Evolutionary conservation across 2,329 filamentous ascomycete species (phyloP).

Genomic region (Cadophora sp.): DNA sequence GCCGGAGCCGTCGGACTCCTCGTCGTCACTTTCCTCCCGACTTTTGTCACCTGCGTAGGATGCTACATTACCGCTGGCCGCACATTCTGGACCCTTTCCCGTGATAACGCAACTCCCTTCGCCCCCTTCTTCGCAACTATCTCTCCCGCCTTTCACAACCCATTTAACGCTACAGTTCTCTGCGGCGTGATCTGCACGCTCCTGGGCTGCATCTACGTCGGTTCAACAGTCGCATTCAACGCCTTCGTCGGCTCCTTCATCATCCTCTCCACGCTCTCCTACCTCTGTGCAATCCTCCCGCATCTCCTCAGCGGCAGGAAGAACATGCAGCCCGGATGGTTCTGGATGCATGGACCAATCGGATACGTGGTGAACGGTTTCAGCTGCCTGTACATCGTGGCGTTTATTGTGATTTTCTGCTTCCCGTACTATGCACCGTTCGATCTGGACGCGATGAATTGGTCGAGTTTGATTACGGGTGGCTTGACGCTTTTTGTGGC

Average conservation of each 20-base stretch:
- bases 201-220: conserved; percentile 69
- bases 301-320: conserved; percentile 53
- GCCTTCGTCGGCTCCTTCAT: conserved; percentile 67
- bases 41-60: conserved; percentile 57
- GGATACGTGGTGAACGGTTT: conserved; percentile 58
- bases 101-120: conserved; percentile 62
- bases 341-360: conserved; percentile 56
- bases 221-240: conserved; percentile 67
- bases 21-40: conserved; percentile 59
- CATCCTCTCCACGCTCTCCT: conserved; percentile 59
- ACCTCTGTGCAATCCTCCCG: conserved; percentile 66
- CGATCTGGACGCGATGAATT: conserved; percentile 58
- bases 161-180: conserved; percentile 59
- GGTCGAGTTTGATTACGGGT: conserved; percentile 51
- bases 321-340: conserved; percentile 60
- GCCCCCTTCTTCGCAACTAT: conserved; percentile 54
- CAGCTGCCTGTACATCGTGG: conserved; percentile 61
- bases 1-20: conserved; percentile 58
- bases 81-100: conserved; percentile 65
- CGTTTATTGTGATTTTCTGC: conserved; percentile 68
- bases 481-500: conserved; percentile 49
- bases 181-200: conserved; percentile 57
- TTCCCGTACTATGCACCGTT: conserved; percentile 58
- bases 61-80: conserved; percentile 64
- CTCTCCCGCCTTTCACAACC: conserved; percentile 51